Evolutionary conservation across 2,329 filamentous ascomycete species (phyloP), one percentile per base, ranked within the genome.

Genomic region (Pseudogymnoascus sp.): DNA sequence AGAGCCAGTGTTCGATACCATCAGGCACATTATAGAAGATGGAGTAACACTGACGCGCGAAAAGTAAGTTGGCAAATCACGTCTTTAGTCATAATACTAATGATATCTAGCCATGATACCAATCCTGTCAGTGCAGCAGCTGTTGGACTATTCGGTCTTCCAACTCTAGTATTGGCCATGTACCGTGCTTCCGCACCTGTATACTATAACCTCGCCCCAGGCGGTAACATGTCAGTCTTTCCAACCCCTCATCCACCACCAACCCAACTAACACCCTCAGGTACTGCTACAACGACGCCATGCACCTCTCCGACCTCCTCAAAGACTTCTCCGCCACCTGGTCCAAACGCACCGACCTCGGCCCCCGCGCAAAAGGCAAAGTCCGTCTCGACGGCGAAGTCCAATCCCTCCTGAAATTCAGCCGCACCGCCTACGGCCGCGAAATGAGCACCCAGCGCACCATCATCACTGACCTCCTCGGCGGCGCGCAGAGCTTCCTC

Each of bases 161-260:
- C 90, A 1, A 88, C 86, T 0, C 82, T 91, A 16, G 81, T 87
- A 1, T 77, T 94, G 47, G 89, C 89, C n/a, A 84, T 92, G 75
- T 94, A 92, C 73, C 81, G 90, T 60, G 89, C 90, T 3, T 84
- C 91, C 1, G 88, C 90, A 4, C 85, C 88, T 0, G 83, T 88
- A 63, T 90, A 89, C 70, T 94, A 94, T 72, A 79, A 84, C 0
- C 77, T 83, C 12, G 79, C 85, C 40, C 75, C 77, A 12, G 82
- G 82, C 23, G 85, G 86, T 23, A 88, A 84, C 68, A 88, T 89
- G 85, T 87, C 75, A 71, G 82, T 70, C 4, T 31, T 61, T 23
- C 18, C 11, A 31, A n/a, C 35, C 10, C 4, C 1, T 38, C 40
- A 21, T 4, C 11, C 10, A 18, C 10, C 28, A 40, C 16, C 16